A percentile compares a stretch with the other conserved stretches of the same genome.
phyloP scores from a whole-genome alignment of 371 early-diverging fungal genomes.

The Dichotomocladium elegans region DNA sequence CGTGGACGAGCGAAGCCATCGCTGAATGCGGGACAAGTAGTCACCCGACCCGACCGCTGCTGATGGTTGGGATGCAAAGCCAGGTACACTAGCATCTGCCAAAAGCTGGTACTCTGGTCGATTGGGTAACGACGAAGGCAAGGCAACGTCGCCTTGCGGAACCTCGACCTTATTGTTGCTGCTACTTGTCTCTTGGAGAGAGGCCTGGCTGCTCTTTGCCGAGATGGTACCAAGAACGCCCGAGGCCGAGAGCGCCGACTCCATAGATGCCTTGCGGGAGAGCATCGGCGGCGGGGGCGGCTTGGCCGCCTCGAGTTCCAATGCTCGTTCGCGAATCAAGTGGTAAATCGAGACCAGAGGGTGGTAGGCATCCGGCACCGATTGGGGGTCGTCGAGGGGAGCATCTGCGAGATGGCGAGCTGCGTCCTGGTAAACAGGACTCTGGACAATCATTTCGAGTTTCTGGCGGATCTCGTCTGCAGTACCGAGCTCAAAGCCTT shows the following conservation, averaged over 20 bases:
- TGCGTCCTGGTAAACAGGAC: constrained; percentile 30
- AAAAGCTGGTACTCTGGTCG: constrained; percentile 12
- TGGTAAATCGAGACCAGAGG: constrained; percentile 85
- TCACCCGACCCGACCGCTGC: constrained; percentile 30
- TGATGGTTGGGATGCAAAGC: constrained; percentile 25
- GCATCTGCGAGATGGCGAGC: constrained; percentile 12
- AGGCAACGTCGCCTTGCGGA: constrained; percentile 2
- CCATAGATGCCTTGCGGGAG: constrained; percentile 36
- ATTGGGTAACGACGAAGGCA: constrained; percentile 10
- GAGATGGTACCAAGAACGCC: constrained; percentile 19
- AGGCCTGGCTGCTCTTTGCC: constrained; percentile 34
- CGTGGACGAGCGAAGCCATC: constrained; percentile 41
- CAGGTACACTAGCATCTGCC: constrained; percentile 17
- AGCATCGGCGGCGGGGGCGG: constrained; percentile 4
- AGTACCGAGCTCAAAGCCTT: constrained; percentile 81
- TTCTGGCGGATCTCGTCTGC: constrained; percentile 63
- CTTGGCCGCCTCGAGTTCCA: constrained; percentile 35
- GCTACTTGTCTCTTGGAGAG: constrained; percentile 8
- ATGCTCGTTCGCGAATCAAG: constrained; percentile 73
- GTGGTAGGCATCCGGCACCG: constrained; percentile 49
- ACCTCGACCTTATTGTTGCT: constrained; percentile 2
- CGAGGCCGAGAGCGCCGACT: constrained; percentile 17
- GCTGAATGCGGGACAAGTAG: constrained; percentile 37
- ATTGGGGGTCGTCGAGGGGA: constrained; percentile 39
- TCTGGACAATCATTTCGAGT: constrained; percentile 53